Percentiles rank a stretch among this genome's conserved stretches.
Conservation (phyloP, 192 early-diverging fungal species). For the Fimicolochytrium jonesii region DNA sequence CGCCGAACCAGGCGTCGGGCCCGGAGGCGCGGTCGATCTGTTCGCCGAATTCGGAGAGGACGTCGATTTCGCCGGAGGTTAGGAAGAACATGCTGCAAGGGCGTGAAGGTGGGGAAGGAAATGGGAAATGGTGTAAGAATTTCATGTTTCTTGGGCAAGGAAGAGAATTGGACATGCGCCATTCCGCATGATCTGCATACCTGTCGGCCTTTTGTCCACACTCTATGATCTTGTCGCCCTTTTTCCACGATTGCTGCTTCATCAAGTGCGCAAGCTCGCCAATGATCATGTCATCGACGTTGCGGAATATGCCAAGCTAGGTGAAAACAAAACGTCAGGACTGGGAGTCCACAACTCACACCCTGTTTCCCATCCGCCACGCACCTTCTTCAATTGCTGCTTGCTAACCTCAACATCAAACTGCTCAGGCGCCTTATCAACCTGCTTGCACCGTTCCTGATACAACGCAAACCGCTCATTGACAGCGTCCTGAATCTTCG, state of each 20-base stretch:
- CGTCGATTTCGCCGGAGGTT: slow-evolving; percentile 42
- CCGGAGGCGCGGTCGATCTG: slow-evolving; percentile 36
- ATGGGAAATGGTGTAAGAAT: background rate
- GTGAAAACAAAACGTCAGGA: background rate
- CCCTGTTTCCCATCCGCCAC: no score
- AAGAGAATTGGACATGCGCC: no score
- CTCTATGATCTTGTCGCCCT: slow-evolving; percentile 32
- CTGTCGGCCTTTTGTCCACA: slow-evolving; percentile 26
- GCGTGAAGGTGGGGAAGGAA: slow-evolving; percentile 2
- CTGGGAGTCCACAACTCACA: no score
- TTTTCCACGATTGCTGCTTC: slow-evolving; percentile 31
- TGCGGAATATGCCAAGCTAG: slow-evolving; percentile 37
- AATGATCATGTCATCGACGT: slow-evolving; percentile 27
- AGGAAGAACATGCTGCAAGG: slow-evolving; percentile 52
- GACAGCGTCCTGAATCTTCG: slow-evolving; percentile 33
- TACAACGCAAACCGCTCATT: slow-evolving; percentile 40
- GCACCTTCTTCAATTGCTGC: slow-evolving; percentile 42
- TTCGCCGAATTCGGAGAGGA: slow-evolving; percentile 47
- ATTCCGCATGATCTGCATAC: background rate
- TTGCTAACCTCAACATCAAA: slow-evolving; percentile 39
- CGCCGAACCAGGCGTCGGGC: slow-evolving; percentile 47
- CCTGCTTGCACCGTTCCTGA: slow-evolving; percentile 8
- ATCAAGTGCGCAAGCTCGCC: slow-evolving; percentile 38
- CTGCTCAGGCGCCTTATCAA: slow-evolving; percentile 13
- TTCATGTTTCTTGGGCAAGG: no score